Evolutionary conservation across 2,329 filamentous ascomycete species (phyloP).

Genomic region (Monilinia fructigena): DNA sequence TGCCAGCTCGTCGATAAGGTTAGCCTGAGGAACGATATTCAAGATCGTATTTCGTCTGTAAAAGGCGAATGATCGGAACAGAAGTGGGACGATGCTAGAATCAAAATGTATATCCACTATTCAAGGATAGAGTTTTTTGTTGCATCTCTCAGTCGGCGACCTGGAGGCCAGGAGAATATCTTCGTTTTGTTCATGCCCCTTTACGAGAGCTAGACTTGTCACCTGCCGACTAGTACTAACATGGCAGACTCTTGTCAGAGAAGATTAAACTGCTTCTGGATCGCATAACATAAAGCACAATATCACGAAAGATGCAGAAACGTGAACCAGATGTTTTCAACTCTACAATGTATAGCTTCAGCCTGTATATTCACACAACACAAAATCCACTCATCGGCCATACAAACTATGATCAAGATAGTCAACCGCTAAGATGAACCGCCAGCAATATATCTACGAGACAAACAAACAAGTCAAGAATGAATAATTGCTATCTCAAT

Average conservation of each 20-base stretch:
- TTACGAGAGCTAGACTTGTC: neutral
- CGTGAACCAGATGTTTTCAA: too few relatives aligned
- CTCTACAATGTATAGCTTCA: too few relatives aligned
- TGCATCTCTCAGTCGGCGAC: constrained; percentile 15
- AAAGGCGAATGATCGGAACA: neutral
- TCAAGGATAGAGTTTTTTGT: neutral
- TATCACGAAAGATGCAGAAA: too few relatives aligned
- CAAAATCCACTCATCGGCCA: too few relatives aligned
- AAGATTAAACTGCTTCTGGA: too few relatives aligned
- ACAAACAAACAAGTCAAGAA: neutral
- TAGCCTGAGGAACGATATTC: neutral
- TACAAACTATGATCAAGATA: neutral
- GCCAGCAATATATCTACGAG: too few relatives aligned
- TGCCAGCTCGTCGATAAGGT: neutral
- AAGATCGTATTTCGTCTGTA: neutral
- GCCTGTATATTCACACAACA: too few relatives aligned
- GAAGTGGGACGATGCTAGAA: neutral
- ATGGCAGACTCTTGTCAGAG: too few relatives aligned
- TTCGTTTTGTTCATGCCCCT: neutral
- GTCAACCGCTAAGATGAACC: neutral
- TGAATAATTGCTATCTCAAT: neutral
- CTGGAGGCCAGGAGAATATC: neutral
- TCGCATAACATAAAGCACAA: too few relatives aligned
- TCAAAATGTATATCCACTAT: neutral
- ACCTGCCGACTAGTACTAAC: neutral